A percentile compares a stretch with the other conserved stretches of the same genome.
Conservation (phyloP, 2,329 filamentous ascomycete genomes). For the Fusarium liriodendri region DNA sequence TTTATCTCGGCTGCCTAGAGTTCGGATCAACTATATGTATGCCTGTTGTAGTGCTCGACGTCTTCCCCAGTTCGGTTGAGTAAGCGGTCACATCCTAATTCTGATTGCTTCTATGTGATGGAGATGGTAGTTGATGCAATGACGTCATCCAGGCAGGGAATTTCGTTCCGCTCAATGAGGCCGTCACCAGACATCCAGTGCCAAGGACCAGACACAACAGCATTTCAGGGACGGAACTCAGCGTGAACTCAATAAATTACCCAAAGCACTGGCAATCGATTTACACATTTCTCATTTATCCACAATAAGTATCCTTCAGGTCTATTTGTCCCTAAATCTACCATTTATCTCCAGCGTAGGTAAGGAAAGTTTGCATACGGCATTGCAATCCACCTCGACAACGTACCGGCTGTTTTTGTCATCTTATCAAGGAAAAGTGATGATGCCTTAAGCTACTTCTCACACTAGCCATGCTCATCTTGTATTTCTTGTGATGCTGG, state of each 20-base stretch:
- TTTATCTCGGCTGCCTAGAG: not conserved
- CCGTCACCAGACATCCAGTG: not conserved
- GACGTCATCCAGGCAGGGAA: not conserved
- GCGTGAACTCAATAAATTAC: not conserved
- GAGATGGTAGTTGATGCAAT: not conserved
- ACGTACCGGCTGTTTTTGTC: not conserved
- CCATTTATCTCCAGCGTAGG: not conserved
- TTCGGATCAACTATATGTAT: too few relatives aligned
- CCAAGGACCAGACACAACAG: too few relatives aligned
- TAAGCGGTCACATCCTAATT: not conserved
- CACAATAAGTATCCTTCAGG: not conserved
- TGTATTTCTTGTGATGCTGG: too few relatives aligned
- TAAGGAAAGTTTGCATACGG: too few relatives aligned
- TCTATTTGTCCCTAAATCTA: not conserved
- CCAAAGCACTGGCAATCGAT: too few relatives aligned
- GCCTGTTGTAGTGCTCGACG: too few relatives aligned
- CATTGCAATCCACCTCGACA: too few relatives aligned
- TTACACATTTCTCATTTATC: not conserved
- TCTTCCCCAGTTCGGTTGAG: too few relatives aligned
- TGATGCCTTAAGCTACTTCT: not conserved
- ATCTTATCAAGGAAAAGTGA: not conserved
- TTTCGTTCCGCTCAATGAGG: not conserved
- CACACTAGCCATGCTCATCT: too few relatives aligned
- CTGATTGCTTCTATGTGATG: too few relatives aligned
- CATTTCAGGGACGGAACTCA: too few relatives aligned